These are phyloP conservation scores for Phytopythium kandeliae DNA, from an alignment of 352 stramenopile species.

Conservation along the genomic window DNA sequence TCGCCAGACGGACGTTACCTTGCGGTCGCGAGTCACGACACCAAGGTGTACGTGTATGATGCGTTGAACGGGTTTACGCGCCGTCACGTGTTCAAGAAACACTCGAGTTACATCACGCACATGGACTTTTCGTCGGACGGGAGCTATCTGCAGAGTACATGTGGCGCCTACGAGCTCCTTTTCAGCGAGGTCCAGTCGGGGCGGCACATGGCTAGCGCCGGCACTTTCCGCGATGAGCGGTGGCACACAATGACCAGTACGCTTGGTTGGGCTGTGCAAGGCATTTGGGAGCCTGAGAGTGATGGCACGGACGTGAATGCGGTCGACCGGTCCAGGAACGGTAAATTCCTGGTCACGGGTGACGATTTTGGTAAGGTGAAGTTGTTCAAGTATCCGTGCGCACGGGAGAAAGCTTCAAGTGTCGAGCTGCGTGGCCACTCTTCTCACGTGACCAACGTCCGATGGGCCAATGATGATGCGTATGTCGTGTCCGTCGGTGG, in stretches of 20 bases:
- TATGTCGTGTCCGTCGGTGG: constrained; percentile 70
- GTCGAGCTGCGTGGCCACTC: constrained; percentile 60
- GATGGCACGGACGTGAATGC: constrained; percentile 83
- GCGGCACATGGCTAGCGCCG: constrained; percentile 68
- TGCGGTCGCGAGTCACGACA: constrained; percentile 66
- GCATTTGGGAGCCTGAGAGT: constrained; percentile 72
- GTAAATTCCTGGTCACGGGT: constrained; percentile 58
- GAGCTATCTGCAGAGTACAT: constrained; percentile 62
- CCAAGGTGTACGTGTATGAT: constrained; percentile 72
- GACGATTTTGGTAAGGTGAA: constrained; percentile 86
- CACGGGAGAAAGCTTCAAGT: constrained; percentile 42
- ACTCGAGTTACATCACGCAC: constrained; percentile 75
- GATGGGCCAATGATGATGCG: constrained; percentile 51
- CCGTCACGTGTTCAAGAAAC: constrained; percentile 70
- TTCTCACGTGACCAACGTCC: constrained; percentile 79
- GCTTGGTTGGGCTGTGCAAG: constrained; percentile 89
- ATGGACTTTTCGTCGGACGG: constrained; percentile 75
- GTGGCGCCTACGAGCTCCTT: constrained; percentile 83
- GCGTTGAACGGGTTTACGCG: constrained; percentile 62
- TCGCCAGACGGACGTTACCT: constrained; percentile 51
- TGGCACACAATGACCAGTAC: constrained; percentile 90
- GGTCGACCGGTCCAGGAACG: constrained; percentile 59
- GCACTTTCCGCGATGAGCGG: constrained; percentile 77
- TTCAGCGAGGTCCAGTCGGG: constrained; percentile 81
- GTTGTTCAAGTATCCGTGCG: constrained; percentile 83